Percentiles rank a stretch among this genome's conserved stretches.
These are phyloP conservation scores for Saccharomyces pastorianus DNA, from an alignment of 1,139 yeast species.

Conservation along the genomic window DNA sequence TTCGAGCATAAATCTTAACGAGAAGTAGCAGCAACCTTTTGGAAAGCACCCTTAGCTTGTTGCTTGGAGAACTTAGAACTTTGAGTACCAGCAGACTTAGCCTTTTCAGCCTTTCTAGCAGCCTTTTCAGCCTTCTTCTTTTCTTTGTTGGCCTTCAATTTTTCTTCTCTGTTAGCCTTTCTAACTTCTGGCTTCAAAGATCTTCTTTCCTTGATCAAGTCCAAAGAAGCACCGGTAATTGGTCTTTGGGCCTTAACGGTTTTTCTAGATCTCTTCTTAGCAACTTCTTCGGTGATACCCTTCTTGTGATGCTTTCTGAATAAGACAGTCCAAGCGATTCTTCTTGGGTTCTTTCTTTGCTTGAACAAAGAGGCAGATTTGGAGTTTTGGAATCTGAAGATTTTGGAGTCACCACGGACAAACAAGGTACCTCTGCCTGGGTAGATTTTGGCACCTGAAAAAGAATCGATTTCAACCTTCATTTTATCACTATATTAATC, in stretches of 20 bases:
- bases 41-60: constrained; percentile 91
- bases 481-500: constrained; percentile 32
- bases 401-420: constrained; percentile 98
- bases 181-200: constrained; percentile 92
- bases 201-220: constrained; percentile 97
- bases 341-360: constrained; percentile 99
- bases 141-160: constrained; percentile 87
- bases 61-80: constrained; percentile 67
- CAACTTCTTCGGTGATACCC: constrained; percentile 97
- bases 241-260: constrained; percentile 98
- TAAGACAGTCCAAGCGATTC: constrained; percentile 98
- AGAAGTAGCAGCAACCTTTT: constrained; percentile 92
- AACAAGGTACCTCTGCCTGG: constrained; percentile 99
- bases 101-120: constrained; percentile 91
- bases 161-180: constrained; percentile 94
- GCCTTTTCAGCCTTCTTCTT: constrained; percentile 90
- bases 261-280: constrained; percentile 97
- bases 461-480: constrained; percentile 99
- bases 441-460: constrained; percentile 99
- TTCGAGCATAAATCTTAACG: constrained; percentile 47
- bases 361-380: constrained; percentile 97
- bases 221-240: constrained; percentile 98
- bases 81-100: constrained; percentile 72
- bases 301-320: constrained; percentile 99
- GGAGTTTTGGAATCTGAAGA: constrained; percentile 98